phyloP scores from a whole-genome alignment of 2,329 filamentous ascomycete species.

The Cladosporium sp. region DNA sequence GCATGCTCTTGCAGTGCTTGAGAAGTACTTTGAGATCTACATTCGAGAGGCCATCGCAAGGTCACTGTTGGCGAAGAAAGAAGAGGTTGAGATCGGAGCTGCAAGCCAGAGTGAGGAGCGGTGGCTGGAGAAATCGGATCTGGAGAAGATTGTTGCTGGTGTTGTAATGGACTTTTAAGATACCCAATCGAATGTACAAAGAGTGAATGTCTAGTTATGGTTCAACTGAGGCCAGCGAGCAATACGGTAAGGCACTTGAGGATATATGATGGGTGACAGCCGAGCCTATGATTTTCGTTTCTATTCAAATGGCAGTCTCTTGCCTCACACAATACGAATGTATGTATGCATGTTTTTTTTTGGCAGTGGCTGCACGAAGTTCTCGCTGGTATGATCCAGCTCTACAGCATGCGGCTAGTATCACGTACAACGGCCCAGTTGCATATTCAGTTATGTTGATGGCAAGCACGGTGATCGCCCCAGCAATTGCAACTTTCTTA shows the following conservation, averaged over 20 bases:
- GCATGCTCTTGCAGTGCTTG: conserved; percentile 74
- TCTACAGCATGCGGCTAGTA: too few species aligned
- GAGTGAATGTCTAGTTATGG: not conserved
- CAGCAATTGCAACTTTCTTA: not conserved
- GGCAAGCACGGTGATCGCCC: not conserved
- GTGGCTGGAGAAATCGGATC: conserved; percentile 73
- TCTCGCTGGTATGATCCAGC: too few species aligned
- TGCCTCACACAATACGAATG: not conserved
- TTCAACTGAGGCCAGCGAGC: too few species aligned
- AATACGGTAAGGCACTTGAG: too few species aligned
- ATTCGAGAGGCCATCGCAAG: conserved; percentile 84
- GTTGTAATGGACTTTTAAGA: conserved; percentile 77
- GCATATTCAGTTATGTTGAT: not conserved
- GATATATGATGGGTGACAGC: not conserved
- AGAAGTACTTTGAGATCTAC: conserved; percentile 88
- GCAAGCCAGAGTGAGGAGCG: conserved; percentile 25
- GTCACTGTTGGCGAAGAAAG: conserved; percentile 67
- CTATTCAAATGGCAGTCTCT: not conserved
- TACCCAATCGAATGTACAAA: not conserved
- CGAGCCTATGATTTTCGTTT: not conserved
- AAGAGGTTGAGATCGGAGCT: conserved; percentile 39
- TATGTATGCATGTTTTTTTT: too few species aligned
- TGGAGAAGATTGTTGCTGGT: conserved; percentile 85
- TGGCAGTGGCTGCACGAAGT: not conserved
- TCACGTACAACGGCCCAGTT: too few species aligned